Evolutionary conservation across 352 stramenopile species (phyloP), one percentile per base, ranked within the genome.

Genomic region (Globisporangium uncinulatum): DNA sequence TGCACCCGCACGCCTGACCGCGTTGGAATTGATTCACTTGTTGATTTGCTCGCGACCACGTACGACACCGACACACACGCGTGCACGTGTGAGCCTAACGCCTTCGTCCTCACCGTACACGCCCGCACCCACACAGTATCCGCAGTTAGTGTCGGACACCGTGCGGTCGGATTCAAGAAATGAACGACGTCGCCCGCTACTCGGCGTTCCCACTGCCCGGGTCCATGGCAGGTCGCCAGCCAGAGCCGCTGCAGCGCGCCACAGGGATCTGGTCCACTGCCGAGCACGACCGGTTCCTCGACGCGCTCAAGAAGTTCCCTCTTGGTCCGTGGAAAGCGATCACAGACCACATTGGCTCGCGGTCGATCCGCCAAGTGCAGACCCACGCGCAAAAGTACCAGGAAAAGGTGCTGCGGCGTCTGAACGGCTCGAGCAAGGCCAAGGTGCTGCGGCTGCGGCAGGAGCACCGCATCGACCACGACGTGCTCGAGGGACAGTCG

Each of bases 371-470:
- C 9, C 58, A 63, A 20, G 57, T 63, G 11, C 49, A 59, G 57
- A 59, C 57, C 29, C 57, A 63, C 32, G 57, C 57, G 42, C 57
- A 63, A 39, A 63, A 63, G 51, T 63, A 63, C 32, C 53, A 59
- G n/a, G 50, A 63, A 19, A 63, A 63, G 45, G 47, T 63, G 6
- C 37, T 55, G 24, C 56, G 56, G 6, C 56, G 56, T 14, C 49
- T 62, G 14, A 48, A 36, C 3, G 48, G 48, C 19, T 49, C 36
- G 39, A 48, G 56, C 42, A 57, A 56, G 29, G 47, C 64, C 41
- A 63, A 67, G 37, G 62, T 58, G 47, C 54, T 62, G 41, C 49
- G 56, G 10, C 45, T 56, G 20, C 39, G 59, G 1, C 53, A 55
- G 11, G 59, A 65, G 32, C 59, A 66, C 41, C 54, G 59, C 14